Evolutionary conservation across 108 stramenopile species (phyloP), one percentile per base, ranked within the genome.

Genomic region (Stephanodiscus minutulus): DNA sequence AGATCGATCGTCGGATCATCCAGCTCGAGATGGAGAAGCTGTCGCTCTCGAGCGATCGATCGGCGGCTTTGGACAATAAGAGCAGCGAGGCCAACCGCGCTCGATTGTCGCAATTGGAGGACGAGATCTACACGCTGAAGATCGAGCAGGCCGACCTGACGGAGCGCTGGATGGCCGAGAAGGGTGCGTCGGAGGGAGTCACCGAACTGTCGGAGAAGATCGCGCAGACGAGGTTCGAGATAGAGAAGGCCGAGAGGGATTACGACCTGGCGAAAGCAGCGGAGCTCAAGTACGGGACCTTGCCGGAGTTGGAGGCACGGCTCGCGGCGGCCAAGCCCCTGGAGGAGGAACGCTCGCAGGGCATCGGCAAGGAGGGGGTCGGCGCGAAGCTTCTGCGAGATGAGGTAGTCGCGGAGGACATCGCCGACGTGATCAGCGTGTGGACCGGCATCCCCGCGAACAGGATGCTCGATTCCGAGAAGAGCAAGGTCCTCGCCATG

Each of bases 361-460:
- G 27, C 54, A 54, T 48, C 17, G 29, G 17, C 66, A 61, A 21
- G 82, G 83, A 50, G 13, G 59, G 29, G 9, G n/a, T 37, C 47
- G 57, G 24, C 27, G 58, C 57, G 24, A 74, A 74, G 49, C 88
- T 95, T 84, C 64, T 92, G 53, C 86, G 94, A 22, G 94, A 95
- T 57, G 91, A 92, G 76, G 97, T 99, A 7, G 83, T 93, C 8
- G 93, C 97, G 3, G 96, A 99, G 61, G 97, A 98, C 69, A 97
- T 97, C 74, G 97, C 98, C 11, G 76, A 76, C 46, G 92, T 98
- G 15, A 96, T 98, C 18, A 85, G 85, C 10, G 84, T 88, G 9
- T 96, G 96, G 96, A 98, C 98, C 22, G 96, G 96, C 29, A 95
- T 98, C 52, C 96, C 96, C 18, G 86, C 96, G 8, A 84, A 74